Evolutionary conservation across 176 grass and related monocot species (phyloP), one percentile per base, ranked within the genome.

Genomic region (Pontederia crassipes): DNA sequence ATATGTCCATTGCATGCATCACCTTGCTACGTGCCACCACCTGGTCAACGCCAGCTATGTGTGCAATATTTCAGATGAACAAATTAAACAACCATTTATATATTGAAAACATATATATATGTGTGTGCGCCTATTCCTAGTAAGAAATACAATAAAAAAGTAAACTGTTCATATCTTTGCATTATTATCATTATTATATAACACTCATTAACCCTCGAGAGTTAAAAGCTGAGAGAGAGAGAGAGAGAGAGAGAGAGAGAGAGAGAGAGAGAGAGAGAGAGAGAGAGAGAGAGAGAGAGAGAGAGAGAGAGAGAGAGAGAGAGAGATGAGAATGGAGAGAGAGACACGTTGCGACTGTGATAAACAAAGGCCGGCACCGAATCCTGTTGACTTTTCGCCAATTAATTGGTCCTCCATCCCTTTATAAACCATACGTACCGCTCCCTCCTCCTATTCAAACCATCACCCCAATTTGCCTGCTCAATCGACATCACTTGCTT

Each of bases 321-420:
- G 20, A 24, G 20, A 24, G 20, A 24, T 24, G 20, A 24, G 20
- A 24, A 24, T 24, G 20, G 20, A 24, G 58, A 49, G 28, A 11
- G 24, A 69, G 80, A 82, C 83, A 96, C 86, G 91, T 96, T 76
- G 86, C 86, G 50, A 40, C 56, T 64, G 62, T 59, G 72, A 75
- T 74, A 79, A 62, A 81, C 70, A 74, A 91, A 78, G 84, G 87
- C 66, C 93, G 84, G 88, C 84, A 86, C 94, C 82, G 85, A 93
- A 93, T 82, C 84, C 72, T 64, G 65, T 93, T 98, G 84, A 86
- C 88, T 86, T 86, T 78, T 46, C 45, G 61, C 18, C 56, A 10
- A 16, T 40, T 46, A 26, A 24, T 12, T 59, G 60, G 32, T 74
- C 20, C 48, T 83, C 59, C 46, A 9, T 7, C 29, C 27, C 46